Percentiles rank a stretch among this genome's conserved stretches.
These are phyloP conservation scores for Fusarium nurragi DNA, from an alignment of 2,329 filamentous ascomycete genomes.

Conservation along the genomic window DNA sequence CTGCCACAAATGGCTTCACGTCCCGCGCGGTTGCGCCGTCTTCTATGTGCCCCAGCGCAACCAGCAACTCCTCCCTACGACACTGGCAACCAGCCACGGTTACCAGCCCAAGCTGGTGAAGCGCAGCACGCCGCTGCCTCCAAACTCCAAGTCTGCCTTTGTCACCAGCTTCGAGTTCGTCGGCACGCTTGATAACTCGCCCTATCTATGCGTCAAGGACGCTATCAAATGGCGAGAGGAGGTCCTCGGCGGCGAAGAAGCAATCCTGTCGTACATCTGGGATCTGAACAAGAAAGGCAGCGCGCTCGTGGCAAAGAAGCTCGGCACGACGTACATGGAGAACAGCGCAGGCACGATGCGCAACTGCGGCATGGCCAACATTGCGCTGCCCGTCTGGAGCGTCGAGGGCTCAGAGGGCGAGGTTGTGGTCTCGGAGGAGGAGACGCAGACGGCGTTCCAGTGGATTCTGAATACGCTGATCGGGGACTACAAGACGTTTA, in stretches of 20 bases:
- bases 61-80: constrained; percentile 77
- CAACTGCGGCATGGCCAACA: constrained; percentile 76
- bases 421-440: constrained; percentile 44
- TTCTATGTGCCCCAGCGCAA: constrained; percentile 82
- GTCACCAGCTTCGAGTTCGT: constrained; percentile 78
- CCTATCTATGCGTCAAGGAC: constrained; percentile 77
- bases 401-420: constrained; percentile 45
- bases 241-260: constrained; percentile 77
- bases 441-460: constrained; percentile 54
- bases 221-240: constrained; percentile 75
- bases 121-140: constrained; percentile 55
- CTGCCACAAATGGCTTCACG: constrained; percentile 90
- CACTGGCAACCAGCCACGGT: constrained; percentile 83
- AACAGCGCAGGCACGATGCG: constrained; percentile 70
- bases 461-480: constrained; percentile 68
- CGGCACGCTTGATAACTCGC: constrained; percentile 77
- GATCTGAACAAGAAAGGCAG: constrained; percentile 72
- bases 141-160: constrained; percentile 64
- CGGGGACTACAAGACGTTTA: constrained; percentile 74
- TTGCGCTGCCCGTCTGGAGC: constrained; percentile 72
- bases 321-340: constrained; percentile 78
- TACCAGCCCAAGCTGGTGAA: constrained; percentile 62
- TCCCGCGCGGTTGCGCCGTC: constrained; percentile 81
- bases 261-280: constrained; percentile 71
- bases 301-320: constrained; percentile 64